Evolutionary conservation across 2,329 filamentous ascomycete species (phyloP), one percentile per base, ranked within the genome.

Genomic region (Fusarium citri): DNA sequence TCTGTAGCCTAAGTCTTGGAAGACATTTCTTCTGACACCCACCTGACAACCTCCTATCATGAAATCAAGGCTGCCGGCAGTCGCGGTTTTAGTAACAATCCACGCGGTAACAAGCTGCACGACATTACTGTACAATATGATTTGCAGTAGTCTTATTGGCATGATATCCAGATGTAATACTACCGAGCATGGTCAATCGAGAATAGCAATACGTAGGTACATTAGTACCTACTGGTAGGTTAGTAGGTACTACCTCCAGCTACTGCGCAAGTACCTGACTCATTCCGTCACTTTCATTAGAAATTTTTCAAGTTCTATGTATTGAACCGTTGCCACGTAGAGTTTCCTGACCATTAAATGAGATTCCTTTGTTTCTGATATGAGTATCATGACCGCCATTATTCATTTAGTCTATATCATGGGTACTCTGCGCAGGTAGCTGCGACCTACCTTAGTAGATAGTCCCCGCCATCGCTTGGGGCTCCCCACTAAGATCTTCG

Each of bases 401-500:
- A 25, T 20, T 55, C 8, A n/a, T 16, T 41, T 41, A 12, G 31
- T 42, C 49, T 53, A 25, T 28, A 14, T 67, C 56, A 66, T 66
- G 60, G 22, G n/a, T 42, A 12, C 30, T 34, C 16, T 42, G 31
- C 23, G 22, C 48, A 28, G 16, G 41, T 23, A 20, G 25, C 16
- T 42, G 37, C 49, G 30, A 45, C 40, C 51, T 47, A 30, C 26
- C 26, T 28, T 11, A 23, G 23, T 47, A 31, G 31, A 46, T 28
- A 46, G 55, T 64, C 64, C 67, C 46, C 46, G 51, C 42, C 58
- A 28, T 28, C 42, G 57, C 57, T 64, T 45, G 46, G 46, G 48
- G 41, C 47, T 71, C 42, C 64, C 59, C 68, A 49, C 69, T 46
- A 61, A 58, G 59, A 67, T 70, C 58, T 54, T 42, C 59, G 48